Percentiles rank a stretch among this genome's conserved stretches.
These are phyloP conservation scores for Trapa bicornis DNA, from an alignment of 345 rosid species.

Conservation along the genomic window DNA sequence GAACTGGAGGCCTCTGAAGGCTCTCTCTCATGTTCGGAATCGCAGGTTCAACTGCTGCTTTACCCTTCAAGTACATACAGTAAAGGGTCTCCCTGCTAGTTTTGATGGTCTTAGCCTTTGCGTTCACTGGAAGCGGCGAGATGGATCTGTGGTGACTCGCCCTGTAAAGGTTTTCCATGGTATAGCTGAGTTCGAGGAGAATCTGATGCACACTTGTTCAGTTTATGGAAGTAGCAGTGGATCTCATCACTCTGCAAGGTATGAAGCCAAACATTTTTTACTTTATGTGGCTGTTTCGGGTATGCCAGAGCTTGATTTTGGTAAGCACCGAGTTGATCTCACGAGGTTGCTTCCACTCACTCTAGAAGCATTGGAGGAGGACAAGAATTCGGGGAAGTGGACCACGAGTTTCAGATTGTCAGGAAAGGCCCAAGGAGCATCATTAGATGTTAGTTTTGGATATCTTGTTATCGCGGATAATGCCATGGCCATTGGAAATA, in stretches of 20 bases:
- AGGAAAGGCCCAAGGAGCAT: conserved; percentile 68
- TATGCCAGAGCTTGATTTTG: conserved; percentile 68
- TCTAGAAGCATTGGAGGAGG: conserved; percentile 84
- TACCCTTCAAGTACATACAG: conserved; percentile 59
- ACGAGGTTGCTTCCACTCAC: conserved; percentile 85
- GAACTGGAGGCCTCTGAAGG: conserved; percentile 87
- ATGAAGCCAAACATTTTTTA: conserved; percentile 90
- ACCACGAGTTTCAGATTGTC: conserved; percentile 78
- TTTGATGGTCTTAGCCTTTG: conserved; percentile 44
- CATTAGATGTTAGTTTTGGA: conserved; percentile 70
- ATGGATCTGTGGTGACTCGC: conserved; percentile 46
- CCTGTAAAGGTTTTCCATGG: conserved; percentile 56
- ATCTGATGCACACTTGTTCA: conserved; percentile 50
- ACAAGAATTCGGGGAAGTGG: conserved; percentile 86
- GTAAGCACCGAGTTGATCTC: conserved; percentile 91
- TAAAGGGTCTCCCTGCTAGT: conserved; percentile 50
- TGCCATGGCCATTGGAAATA: conserved; percentile 22
- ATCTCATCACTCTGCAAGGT: conserved; percentile 79
- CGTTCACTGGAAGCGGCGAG: conserved; percentile 90
- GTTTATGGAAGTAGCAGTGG: conserved; percentile 82
- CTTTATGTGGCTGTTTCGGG: conserved; percentile 49
- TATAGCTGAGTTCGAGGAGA: conserved; percentile 60
- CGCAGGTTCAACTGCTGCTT: conserved; percentile 70
- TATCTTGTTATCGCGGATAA: conserved; percentile 54
- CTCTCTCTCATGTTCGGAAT: conserved; percentile 48